phyloP scores from a whole-genome alignment of 208 protist genomes.

The Acanthamoeba healyi region DNA sequence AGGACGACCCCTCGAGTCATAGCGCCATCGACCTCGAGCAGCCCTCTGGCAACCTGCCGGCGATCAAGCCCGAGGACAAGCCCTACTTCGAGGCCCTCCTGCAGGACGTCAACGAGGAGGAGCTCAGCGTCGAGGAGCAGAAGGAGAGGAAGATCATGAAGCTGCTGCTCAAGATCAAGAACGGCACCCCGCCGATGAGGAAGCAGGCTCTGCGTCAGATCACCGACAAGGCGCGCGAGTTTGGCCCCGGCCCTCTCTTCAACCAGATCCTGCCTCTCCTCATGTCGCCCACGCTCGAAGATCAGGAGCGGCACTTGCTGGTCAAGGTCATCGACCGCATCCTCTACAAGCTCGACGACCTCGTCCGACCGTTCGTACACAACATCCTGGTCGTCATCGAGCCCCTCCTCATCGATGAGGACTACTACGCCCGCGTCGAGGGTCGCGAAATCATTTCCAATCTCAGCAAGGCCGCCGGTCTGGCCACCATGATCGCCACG shows the following conservation, averaged over 20 bases:
- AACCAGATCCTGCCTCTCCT: constrained; percentile 98
- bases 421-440: constrained; percentile 98
- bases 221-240: constrained; percentile 98
- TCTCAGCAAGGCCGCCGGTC: constrained; percentile 98
- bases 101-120: constrained; percentile 92
- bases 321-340: constrained; percentile 99
- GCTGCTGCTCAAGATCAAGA: constrained; percentile 99
- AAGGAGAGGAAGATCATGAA: constrained; percentile 98
- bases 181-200: constrained; percentile 97
- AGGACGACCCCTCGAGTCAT: neutral
- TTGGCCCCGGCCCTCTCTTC: constrained; percentile 98
- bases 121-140: constrained; percentile 93
- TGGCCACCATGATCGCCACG: constrained; percentile 97
- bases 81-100: constrained; percentile 97
- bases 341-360: constrained; percentile 98
- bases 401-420: constrained; percentile 98
- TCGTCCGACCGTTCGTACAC: constrained; percentile 97
- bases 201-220: constrained; percentile 97
- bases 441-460: constrained; percentile 99
- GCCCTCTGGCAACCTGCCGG: constrained; percentile 95
- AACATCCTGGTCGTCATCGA: constrained; percentile 99
- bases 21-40: constrained; percentile 88
- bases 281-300: constrained; percentile 96
- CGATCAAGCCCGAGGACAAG: constrained; percentile 97
- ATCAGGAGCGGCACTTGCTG: constrained; percentile 98